phyloP scores from a whole-genome alignment of 352 stramenopile species.

The Globisporangium paddicum region DNA sequence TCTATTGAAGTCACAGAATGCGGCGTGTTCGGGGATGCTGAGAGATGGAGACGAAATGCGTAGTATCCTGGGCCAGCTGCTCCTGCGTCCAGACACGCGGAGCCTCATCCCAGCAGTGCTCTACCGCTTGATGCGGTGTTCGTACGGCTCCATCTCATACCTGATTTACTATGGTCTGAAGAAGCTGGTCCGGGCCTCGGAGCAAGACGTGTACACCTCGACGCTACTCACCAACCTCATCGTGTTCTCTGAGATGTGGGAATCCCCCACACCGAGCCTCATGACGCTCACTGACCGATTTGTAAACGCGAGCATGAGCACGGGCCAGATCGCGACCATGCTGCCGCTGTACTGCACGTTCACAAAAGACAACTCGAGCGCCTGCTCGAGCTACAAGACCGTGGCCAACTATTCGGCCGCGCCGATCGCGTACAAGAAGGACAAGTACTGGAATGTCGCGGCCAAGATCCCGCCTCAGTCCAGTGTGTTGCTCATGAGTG shows the following conservation, averaged over 20 bases:
- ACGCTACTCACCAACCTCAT: conserved; percentile 46
- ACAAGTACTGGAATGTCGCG: conserved; percentile 47
- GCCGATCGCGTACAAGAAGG: conserved; percentile 31
- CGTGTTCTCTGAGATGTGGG: conserved; percentile 53
- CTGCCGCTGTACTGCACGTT: conserved; percentile 50
- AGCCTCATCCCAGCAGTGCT: not conserved
- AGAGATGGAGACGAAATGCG: not conserved
- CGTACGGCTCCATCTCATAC: too few relatives aligned
- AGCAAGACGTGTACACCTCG: conserved; percentile 21
- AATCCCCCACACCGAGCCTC: conserved; percentile 20
- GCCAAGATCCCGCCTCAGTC: conserved; percentile 29
- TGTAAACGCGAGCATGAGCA: conserved; percentile 17
- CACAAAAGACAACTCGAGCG: conserved; percentile 31
- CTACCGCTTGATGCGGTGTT: not conserved
- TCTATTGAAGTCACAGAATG: not conserved
- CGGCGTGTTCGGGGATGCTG: not conserved
- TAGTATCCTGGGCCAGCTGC: not conserved
- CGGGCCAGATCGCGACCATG: conserved; percentile 16
- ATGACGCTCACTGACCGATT: conserved; percentile 20
- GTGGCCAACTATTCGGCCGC: conserved; percentile 8
- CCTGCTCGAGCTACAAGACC: conserved; percentile 18
- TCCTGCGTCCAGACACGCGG: not conserved
- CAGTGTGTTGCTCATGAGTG: conserved; percentile 43
- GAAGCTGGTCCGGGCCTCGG: not conserved
- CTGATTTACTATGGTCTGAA: not conserved